Base-by-base conservation (phyloP, 257 asterid genomes). In the Plantago elongata region DNA sequence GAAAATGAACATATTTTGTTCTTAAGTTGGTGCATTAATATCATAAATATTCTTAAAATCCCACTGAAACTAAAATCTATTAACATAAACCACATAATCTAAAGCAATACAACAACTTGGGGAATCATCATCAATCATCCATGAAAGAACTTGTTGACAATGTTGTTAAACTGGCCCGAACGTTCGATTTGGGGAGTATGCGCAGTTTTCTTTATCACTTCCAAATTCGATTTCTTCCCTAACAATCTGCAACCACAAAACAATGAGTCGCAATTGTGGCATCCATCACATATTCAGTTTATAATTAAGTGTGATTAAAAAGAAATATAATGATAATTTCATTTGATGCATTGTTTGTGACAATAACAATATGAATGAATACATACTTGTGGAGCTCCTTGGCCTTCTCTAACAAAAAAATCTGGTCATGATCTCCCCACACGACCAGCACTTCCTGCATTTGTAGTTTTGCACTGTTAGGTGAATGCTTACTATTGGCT, bases 361-460 rank as follows among this genome's bases (percentile, higher is more conserved):
- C n/a, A n/a, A n/a, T n/a, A n/a, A n/a, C 27, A 22, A 2, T 22
- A 22, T 6, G 30, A 42, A 22, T 6, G 30, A 42, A 51, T 47
- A 60, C 82, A 42, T 79, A 89, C 97, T 73, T 67, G 12, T 78
- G 69, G 62, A 89, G 95, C 49, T 86, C 79, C 9, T 30, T 44
- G 8, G 86, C 94, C 73, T 75, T 89, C 52, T 87, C 95, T 57
- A 80, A 43, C 51, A 65, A 61, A 75, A 90, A 87, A 45, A 90
- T 83, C 51, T 69, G 78, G 67, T 90, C 96, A 51, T 76, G 59
- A 27, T 90, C 95, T 9, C 96, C 98, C 96, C 98, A 90, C 45
- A 90, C 78, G n/a, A 90, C 75, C 74, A 88, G 63, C 54, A 81
- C 89, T 62, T 83, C 79, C 97, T 86, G 80, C 76, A 64, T 9